phyloP scores from a whole-genome alignment of 768 basidiomycete genomes.

The Strobilomyces echinocephalus region DNA sequence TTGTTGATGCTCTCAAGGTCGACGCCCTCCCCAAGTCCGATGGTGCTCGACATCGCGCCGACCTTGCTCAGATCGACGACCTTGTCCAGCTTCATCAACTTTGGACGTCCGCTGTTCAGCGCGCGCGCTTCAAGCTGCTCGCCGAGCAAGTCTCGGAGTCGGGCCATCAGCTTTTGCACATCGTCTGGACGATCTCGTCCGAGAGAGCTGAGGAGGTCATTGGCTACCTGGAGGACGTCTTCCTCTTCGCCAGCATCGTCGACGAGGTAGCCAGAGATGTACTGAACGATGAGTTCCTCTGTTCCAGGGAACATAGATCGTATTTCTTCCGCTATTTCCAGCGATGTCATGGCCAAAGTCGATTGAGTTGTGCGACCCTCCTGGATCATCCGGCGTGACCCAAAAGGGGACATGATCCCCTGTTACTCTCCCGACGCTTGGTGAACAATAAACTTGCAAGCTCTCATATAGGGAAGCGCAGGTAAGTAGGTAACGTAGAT shows the following conservation, averaged over 20 bases:
- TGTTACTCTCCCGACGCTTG: background rate
- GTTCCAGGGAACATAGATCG: conserved; percentile 64
- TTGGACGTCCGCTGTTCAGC: conserved; percentile 57
- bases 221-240: conserved; percentile 74
- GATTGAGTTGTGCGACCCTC: background rate
- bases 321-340: conserved; percentile 78
- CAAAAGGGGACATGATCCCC: background rate
- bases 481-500: conserved; percentile 22
- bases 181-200: conserved; percentile 55
- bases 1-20: conserved; percentile 91
- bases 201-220: conserved; percentile 72
- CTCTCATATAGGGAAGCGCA: background rate
- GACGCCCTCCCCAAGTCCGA: conserved; percentile 75
- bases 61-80: conserved; percentile 86
- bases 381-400: background rate
- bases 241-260: conserved; percentile 88
- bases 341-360: conserved; percentile 49
- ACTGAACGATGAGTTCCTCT: conserved; percentile 82
- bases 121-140: conserved; percentile 58
- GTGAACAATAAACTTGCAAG: background rate
- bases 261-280: conserved; percentile 81
- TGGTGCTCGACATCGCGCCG: conserved; percentile 69
- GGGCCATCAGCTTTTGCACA: conserved; percentile 62
- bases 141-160: conserved; percentile 58
- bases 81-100: conserved; percentile 73